Conservation (phyloP, 1,284 basidiomycete genomes). For the Mrakiaceae sp. region DNA sequence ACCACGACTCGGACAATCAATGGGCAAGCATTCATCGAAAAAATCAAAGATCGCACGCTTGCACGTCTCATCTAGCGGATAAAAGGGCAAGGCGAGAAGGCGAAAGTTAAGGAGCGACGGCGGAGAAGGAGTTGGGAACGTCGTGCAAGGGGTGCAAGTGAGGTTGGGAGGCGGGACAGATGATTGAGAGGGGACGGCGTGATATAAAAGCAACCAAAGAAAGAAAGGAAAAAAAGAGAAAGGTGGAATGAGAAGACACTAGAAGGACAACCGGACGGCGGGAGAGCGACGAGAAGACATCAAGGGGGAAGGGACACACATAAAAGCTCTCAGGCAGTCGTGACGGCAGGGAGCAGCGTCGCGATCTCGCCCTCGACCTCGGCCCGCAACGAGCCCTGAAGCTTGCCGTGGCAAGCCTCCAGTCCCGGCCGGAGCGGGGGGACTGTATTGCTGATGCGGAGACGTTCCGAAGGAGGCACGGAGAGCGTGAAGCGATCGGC, state of each 20-base stretch:
- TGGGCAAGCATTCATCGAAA: not conserved
- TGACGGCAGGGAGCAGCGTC: not conserved
- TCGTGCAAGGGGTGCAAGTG: not conserved
- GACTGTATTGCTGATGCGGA: conserved; percentile 27
- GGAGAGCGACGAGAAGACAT: not conserved
- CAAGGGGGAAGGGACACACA: not conserved
- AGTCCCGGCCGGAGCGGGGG: conserved; percentile 23
- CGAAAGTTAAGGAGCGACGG: not conserved
- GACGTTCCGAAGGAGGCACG: conserved; percentile 34
- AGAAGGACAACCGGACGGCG: not conserved
- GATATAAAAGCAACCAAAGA: not conserved
- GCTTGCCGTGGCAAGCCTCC: conserved; percentile 1
- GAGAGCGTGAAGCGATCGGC: conserved; percentile 30
- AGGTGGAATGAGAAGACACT: not conserved
- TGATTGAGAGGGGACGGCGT: not conserved
- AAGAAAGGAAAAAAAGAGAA: not conserved
- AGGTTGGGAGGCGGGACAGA: not conserved
- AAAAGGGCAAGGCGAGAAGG: not conserved
- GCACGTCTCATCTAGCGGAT: too few relatives aligned
- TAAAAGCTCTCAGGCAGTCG: not conserved
- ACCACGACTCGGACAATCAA: not conserved
- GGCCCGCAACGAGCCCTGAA: not conserved
- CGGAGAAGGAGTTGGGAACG: not conserved
- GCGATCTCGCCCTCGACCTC: conserved; percentile 6
- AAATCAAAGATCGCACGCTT: not conserved